Base-by-base conservation (phyloP, 352 stramenopile species). In the Plasmopara halstedii region DNA sequence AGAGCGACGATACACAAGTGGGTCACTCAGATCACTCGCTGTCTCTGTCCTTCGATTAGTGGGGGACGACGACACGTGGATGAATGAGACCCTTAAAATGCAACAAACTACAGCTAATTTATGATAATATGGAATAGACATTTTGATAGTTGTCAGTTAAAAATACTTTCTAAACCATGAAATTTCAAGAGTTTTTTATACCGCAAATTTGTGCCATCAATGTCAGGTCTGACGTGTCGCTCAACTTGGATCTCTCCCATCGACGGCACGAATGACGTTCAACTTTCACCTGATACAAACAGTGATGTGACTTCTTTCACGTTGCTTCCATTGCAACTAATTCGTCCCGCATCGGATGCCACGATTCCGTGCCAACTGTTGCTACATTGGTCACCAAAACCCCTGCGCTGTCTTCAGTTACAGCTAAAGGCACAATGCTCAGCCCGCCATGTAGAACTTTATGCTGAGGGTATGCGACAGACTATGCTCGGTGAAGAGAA, bases 381-480 rank as follows among this genome's bases (percentile, higher is more conserved):
- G 17, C 46, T 83, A 6, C 51, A 70, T 15, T 81, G 73, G 67
- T 19, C 33, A 2, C 33, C 42, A 11, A 32, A 47, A 11, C 62
- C 69, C 20, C 50, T 83, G 31, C 60, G 62, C 6, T 88, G 73
- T 42, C 45, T 53, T 5, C 56, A 70, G 35, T 56, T 88, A 6
- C 59, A 67, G 33, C 42, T 93, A 0, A 53, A 79, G 41, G 36
- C 85, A 15, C 21, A 59, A 29, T 72, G 70, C 59, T 89, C 76
- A 1, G 81, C 78, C 27, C 72, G 81, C 5, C 74, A 93, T 42
- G 60, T 87, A 2, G 81, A 93, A 40, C 35, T 90, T 1, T 71
- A 83, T 42, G 57, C 69, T 0, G 56, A 77, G 9, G 71, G 74
- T 11, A 61, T 73, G 7, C 55, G 70, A 1, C 66, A 62, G 38